Base-by-base conservation (phyloP, 2,329 filamentous ascomycete species). In the Raffaelea albimanens region DNA sequence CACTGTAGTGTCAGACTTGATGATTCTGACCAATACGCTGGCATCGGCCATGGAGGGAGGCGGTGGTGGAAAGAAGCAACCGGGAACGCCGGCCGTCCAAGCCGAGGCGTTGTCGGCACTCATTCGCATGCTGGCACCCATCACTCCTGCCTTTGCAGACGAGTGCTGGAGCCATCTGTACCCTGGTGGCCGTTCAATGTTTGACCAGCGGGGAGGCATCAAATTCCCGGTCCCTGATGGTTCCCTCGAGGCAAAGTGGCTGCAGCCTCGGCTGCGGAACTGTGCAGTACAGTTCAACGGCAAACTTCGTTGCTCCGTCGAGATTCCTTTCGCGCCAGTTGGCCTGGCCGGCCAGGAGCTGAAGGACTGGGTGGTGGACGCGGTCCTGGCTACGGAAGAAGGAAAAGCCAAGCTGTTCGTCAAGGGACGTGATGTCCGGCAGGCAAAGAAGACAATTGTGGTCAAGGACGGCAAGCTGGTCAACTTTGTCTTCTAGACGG, bases 1-100 rank as follows among this genome's bases (percentile, higher is more conserved):
- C 66, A 94, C 87, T 0, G 74, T 87, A 9, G 76, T 95, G 18
- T 93, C 87, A 2, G 84, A 91, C 58, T 71, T 95, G 14, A 95
- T 88, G 75, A 80, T 77, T 39, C 71, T 95, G 16, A 90, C 87
- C 4, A 95, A 95, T 61, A 64, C 70, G 1, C 66, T 89, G 14
- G 41, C 38, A 22, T 9, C 31, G 3, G 67, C 67, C 5, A 29
- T 29, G 7, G 25, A 29, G 7, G 25, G 25, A 7, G 25, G 25
- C 25, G 25, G 25, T 29, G 25, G 25, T 13, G 25, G 25, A n/a
- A n/a, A n/a, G n/a, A n/a, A n/a, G n/a, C n/a, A n/a, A n/a, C n/a
- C n/a, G 7, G 25, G 25, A 29, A 67, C 70, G 34, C 56, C 59
- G 3, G 44, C 64, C 4, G 58, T 85, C 54, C 68, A 66, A 59